Conservation (phyloP, 805 yeast genomes). For the Wickerhamiella cacticola region DNA sequence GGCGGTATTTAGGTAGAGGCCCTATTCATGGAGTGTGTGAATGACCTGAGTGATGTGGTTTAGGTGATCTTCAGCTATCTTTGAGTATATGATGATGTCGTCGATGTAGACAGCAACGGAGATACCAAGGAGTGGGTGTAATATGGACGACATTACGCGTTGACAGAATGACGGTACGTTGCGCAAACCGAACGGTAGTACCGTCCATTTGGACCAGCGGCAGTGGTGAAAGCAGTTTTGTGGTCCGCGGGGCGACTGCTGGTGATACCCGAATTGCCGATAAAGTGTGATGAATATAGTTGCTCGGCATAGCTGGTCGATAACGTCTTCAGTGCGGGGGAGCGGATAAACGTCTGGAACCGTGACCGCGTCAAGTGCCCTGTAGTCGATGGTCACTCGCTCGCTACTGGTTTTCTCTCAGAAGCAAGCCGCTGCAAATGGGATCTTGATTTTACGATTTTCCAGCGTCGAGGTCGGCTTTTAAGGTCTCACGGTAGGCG, state of each 20-base stretch:
- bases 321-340: no score
- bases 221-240: no score
- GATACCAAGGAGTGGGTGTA: background rate
- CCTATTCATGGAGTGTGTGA: no score
- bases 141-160: background rate
- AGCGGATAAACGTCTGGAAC: constrained; percentile 1
- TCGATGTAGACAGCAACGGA: constrained; percentile 3
- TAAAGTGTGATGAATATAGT: background rate
- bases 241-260: no score
- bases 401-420: background rate
- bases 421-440: background rate
- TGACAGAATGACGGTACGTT: constrained; percentile 2
- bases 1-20: no score
- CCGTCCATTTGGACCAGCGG: background rate
- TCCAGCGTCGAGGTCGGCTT: background rate
- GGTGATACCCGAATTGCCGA: background rate
- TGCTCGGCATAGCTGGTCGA: no score
- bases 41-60: no score
- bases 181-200: background rate
- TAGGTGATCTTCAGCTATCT: no score
- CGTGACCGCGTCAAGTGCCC: background rate
- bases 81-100: no score
- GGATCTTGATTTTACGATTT: background rate
- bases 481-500: background rate
- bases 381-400: constrained; percentile 1